Conservation (phyloP, 2,329 filamentous ascomycete genomes). For the Cytospora piceicola region DNA sequence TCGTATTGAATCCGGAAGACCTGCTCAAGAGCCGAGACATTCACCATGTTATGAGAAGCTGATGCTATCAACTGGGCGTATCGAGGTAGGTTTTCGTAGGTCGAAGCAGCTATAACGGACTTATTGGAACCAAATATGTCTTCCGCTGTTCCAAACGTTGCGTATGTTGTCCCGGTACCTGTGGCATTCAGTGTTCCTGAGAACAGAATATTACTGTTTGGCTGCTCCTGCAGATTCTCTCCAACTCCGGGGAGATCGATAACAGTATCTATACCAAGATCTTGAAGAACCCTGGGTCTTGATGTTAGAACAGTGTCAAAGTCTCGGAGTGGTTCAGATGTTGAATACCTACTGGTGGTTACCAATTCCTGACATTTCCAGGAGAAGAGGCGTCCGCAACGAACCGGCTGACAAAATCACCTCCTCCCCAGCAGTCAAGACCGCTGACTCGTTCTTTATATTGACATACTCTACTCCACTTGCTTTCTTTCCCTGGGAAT, state of each 20-base stretch:
- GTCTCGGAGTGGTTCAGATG: conserved; percentile 33
- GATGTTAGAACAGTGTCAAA: conserved; percentile 49
- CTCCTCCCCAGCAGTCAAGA: conserved; percentile 48
- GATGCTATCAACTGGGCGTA: conserved; percentile 27
- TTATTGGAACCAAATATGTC: conserved; percentile 39
- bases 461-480: conserved; percentile 44
- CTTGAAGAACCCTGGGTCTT: conserved; percentile 42
- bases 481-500: conserved; percentile 37
- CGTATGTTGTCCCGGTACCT: conserved; percentile 34
- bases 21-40: conserved; percentile 41
- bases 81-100: conserved; percentile 32
- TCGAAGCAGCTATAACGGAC: conserved; percentile 32
- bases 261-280: conserved; percentile 36
- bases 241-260: conserved; percentile 42
- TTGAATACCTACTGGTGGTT: conserved; percentile 37
- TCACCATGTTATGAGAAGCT: conserved; percentile 13
- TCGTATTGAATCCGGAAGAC: conserved; percentile 51
- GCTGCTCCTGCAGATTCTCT: conserved; percentile 45
- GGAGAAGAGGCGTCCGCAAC: conserved; percentile 55
- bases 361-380: conserved; percentile 59
- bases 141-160: conserved; percentile 37
- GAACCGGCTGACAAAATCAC: conserved; percentile 54
- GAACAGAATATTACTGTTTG: conserved; percentile 40
- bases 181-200: conserved; percentile 32
- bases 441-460: conserved; percentile 41